A percentile compares a stretch with the other conserved stretches of the same genome.
phyloP scores from a whole-genome alignment of 73 alveolate species.

The Tetrahymena thermophila region DNA sequence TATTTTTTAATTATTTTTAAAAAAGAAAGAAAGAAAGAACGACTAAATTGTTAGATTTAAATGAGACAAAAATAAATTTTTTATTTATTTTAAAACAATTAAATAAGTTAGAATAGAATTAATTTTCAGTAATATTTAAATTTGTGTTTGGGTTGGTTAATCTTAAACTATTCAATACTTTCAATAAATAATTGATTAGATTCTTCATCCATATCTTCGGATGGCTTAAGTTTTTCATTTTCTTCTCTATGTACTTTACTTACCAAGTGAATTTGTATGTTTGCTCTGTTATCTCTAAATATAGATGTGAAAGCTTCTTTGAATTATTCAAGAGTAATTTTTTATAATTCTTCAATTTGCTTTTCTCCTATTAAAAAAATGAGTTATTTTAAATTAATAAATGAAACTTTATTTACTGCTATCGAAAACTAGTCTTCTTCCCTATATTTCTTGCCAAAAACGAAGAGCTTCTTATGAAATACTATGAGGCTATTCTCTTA shows the following conservation, averaged over 20 bases:
- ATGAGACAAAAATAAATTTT: neutral
- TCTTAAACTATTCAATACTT: neutral
- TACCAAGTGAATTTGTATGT: neutral
- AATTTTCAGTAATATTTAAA: neutral
- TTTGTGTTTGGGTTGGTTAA: neutral
- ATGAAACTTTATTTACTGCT: neutral
- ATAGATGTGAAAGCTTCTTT: neutral
- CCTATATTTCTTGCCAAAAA: neutral
- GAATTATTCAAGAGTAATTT: neutral
- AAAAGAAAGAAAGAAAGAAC: too few relatives aligned
- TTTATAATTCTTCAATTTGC: neutral
- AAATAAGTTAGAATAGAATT: neutral
- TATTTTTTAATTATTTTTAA: too few relatives aligned
- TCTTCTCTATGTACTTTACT: neutral
- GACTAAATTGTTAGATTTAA: too few relatives aligned
- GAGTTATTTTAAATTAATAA: neutral
- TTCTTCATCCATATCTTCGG: neutral
- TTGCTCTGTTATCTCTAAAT: neutral
- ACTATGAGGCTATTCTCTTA: neutral
- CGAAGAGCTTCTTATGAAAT: constrained; percentile 1
- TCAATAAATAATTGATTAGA: neutral
- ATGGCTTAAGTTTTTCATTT: neutral
- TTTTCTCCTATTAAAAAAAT: neutral
- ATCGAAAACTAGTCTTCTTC: neutral
- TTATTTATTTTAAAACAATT: neutral